phyloP scores from a whole-genome alignment of 2,329 filamentous ascomycete genomes.

The Clarireedia monteithiana region DNA sequence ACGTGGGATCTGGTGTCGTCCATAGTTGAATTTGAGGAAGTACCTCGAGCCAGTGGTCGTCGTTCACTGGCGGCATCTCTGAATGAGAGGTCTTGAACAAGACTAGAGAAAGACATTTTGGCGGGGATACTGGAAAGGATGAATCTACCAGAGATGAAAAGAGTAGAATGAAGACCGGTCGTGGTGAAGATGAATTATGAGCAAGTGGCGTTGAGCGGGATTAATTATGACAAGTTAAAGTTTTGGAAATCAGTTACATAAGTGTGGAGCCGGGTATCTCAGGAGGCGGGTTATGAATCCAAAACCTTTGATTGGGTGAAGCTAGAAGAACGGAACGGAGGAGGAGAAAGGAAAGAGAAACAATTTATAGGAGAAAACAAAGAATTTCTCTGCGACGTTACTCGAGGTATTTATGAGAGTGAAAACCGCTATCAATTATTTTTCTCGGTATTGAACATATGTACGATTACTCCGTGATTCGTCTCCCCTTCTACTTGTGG shows the following conservation, averaged over 20 bases:
- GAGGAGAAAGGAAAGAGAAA: not conserved
- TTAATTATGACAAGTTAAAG: not conserved
- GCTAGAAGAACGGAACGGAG: not conserved
- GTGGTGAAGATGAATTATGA: not conserved
- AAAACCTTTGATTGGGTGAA: slow-evolving; percentile 5
- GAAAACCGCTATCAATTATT: not conserved
- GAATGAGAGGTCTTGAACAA: slow-evolving; percentile 56
- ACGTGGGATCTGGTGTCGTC: slow-evolving; percentile 54
- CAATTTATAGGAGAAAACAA: not conserved
- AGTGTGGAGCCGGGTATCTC: not conserved
- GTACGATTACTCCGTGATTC: not conserved
- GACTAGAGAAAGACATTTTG: slow-evolving; percentile 56
- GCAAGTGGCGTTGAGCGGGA: not conserved
- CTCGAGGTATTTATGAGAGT: not conserved
- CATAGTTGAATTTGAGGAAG: slow-evolving; percentile 39
- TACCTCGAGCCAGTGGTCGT: slow-evolving; percentile 40
- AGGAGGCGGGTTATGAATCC: slow-evolving; percentile 5
- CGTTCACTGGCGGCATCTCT: slow-evolving; percentile 41
- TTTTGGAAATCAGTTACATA: not conserved
- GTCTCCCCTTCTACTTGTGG: not conserved
- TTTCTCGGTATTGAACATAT: too few relatives aligned
- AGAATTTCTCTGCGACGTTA: not conserved
- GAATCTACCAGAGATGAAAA: not conserved
- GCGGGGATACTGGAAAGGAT: not conserved
- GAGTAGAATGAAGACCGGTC: not conserved